Percentiles rank a stretch among this genome's conserved stretches.
Conservation (phyloP, 306 rosid species). For the Pyrus bretschneideri region DNA sequence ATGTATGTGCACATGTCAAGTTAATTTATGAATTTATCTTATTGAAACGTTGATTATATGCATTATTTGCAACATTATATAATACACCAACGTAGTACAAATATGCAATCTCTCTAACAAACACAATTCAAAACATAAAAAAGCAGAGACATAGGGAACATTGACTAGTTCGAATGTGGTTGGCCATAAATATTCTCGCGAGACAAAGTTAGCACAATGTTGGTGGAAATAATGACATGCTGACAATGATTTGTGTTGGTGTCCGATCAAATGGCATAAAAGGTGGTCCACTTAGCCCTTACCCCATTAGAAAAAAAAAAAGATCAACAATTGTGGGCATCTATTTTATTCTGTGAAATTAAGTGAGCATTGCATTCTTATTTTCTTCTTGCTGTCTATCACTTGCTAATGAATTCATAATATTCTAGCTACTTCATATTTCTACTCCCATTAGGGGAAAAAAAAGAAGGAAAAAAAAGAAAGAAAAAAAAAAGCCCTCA, state of each 20-base stretch:
- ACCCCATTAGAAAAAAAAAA: too few relatives aligned
- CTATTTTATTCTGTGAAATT: conserved; percentile 24
- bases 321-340: too few relatives aligned
- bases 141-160: conserved; percentile 15
- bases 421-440: too few relatives aligned
- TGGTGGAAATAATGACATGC: conserved; percentile 59
- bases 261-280: conserved; percentile 50
- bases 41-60: too few relatives aligned
- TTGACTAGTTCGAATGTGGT: conserved; percentile 34
- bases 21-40: too few relatives aligned
- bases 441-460: too few relatives aligned
- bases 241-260: conserved; percentile 61
- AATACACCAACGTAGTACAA: background rate
- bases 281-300: conserved; percentile 40
- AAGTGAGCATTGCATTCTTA: conserved; percentile 22
- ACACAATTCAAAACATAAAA: background rate
- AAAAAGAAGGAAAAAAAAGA: too few relatives aligned
- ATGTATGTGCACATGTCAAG: background rate
- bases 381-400: background rate
- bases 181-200: conserved; percentile 57
- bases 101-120: background rate
- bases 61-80: background rate
- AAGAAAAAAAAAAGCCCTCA: too few relatives aligned
- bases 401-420: background rate
- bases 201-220: conserved; percentile 71